Percentiles rank a stretch among this genome's conserved stretches.
Evolutionary conservation across 2,329 filamentous ascomycete species (phyloP).

Genomic region (Nigrospora oryzae): DNA sequence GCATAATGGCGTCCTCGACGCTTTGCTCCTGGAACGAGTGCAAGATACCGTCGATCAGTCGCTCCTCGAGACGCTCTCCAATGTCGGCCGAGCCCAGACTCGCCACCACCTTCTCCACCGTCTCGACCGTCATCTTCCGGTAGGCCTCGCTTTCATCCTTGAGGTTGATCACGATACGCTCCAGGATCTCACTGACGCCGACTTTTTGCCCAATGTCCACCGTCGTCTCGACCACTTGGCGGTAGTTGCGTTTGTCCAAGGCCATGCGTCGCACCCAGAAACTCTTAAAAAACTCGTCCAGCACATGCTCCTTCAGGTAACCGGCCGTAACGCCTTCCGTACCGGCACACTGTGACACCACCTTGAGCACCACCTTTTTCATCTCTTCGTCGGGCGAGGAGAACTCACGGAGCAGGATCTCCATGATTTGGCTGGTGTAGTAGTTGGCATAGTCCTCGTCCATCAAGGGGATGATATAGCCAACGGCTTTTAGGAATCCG

Average conservation of each 20-base stretch:
- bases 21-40: slow-evolving; percentile 97
- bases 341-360: slow-evolving; percentile 89
- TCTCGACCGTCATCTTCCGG: slow-evolving; percentile 98
- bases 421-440: slow-evolving; percentile 98
- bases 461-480: slow-evolving; percentile 98
- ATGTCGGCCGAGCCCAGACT: slow-evolving; percentile 91
- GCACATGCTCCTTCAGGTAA: slow-evolving; percentile 90
- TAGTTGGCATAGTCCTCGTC: slow-evolving; percentile 99
- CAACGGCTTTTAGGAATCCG: slow-evolving; percentile 93
- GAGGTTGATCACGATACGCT: slow-evolving; percentile 86
- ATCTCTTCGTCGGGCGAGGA: slow-evolving; percentile 97
- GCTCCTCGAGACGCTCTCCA: slow-evolving; percentile 83
- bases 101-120: slow-evolving; percentile 91
- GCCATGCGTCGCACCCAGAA: slow-evolving; percentile 99
- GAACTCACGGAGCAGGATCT: slow-evolving; percentile 92
- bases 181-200: slow-evolving; percentile 90
- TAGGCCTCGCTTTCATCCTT: slow-evolving; percentile 98
- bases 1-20: slow-evolving; percentile 88
- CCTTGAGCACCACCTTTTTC: slow-evolving; percentile 98
- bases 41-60: slow-evolving; percentile 89
- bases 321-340: slow-evolving; percentile 91
- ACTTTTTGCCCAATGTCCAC: slow-evolving; percentile 97
- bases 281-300: slow-evolving; percentile 96
- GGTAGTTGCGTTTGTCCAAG: slow-evolving; percentile 93
- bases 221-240: slow-evolving; percentile 95